Evolutionary conservation across 83 land plant genomes (phyloP), one percentile per base, ranked within the genome.

Genomic region (Picea abies): DNA sequence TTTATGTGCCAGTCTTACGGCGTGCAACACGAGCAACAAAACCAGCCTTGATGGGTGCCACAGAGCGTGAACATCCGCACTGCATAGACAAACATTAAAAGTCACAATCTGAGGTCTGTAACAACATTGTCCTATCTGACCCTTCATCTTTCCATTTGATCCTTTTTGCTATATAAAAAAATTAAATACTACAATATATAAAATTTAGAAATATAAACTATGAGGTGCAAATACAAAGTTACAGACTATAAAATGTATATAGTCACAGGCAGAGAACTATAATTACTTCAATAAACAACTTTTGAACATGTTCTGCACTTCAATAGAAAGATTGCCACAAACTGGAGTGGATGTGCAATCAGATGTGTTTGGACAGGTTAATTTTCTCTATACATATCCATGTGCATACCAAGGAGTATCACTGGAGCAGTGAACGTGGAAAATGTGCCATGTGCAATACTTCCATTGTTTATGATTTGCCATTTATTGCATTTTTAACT

Each of bases 11-110:
- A 19, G 92, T 84, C 79, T 91, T 95, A 39, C 96, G 88, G 15
- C 92, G 89, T 3, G 90, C 96, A 84, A 94, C 96, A 80, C 94
- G 90, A 75, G 96, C 97, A 71, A 93, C 94, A 82, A 94, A 94
- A 64, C 97, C 97, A 90, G 97, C 95, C 82, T 94, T 94, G 83
- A 94, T 94, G 14, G 93, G 94, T 25, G 97, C 96, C 58, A 94
- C 97, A 23, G 97, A 91, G 23, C 97, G 91, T 37, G 92, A 89
- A 62, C 91, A 90, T 41, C 97, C 97, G 85, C 97, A 94, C 97
- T 94, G 90, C 78, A 87, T 5, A 76, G 20, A 41, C 1, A 15
- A 77, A 44, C 47, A 75, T 9, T 6, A 19, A 22, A 39, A 32
- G 19, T 71, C 77, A 73, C 16, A 44, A 20, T 73, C 22, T 17